phyloP scores from a whole-genome alignment of 31 red algal genomes.

The Asparagopsis taxiformis region DNA sequence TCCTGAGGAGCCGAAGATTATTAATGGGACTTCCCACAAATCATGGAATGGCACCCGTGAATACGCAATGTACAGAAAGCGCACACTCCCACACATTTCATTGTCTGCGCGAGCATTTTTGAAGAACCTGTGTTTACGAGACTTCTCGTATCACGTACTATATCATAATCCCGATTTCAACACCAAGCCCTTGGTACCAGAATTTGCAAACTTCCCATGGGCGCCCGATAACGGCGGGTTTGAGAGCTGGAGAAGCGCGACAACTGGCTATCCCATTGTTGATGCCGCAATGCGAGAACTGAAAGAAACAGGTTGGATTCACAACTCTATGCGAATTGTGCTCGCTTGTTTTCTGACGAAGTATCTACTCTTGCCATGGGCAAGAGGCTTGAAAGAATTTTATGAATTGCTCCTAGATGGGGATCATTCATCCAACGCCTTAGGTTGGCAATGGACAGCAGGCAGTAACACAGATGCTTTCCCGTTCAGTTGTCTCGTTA shows the following conservation, averaged over 20 bases:
- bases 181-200: constrained; percentile 73
- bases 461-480: constrained; percentile 96
- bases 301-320: constrained; percentile 72
- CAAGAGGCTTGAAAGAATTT: constrained; percentile 77
- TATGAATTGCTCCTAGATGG: constrained; percentile 91
- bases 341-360: constrained; percentile 94
- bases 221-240: constrained; percentile 72
- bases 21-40: background rate
- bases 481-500: constrained; percentile 77
- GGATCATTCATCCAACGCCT: constrained; percentile 89
- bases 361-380: constrained; percentile 93
- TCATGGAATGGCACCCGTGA: background rate
- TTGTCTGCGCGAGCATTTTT: constrained; percentile 88
- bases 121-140: constrained; percentile 96
- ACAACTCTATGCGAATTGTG: constrained; percentile 79
- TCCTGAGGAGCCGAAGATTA: background rate
- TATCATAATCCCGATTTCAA: constrained; percentile 87
- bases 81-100: constrained; percentile 49
- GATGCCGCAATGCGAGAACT: constrained; percentile 90
- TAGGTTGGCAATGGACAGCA: constrained; percentile 99
- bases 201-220: constrained; percentile 89
- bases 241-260: constrained; percentile 63
- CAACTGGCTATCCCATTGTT: constrained; percentile 90
- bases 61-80: background rate
- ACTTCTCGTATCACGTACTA: constrained; percentile 94